Conservation (phyloP, 176 grass and related monocot species). For the Puya raimondii region DNA sequence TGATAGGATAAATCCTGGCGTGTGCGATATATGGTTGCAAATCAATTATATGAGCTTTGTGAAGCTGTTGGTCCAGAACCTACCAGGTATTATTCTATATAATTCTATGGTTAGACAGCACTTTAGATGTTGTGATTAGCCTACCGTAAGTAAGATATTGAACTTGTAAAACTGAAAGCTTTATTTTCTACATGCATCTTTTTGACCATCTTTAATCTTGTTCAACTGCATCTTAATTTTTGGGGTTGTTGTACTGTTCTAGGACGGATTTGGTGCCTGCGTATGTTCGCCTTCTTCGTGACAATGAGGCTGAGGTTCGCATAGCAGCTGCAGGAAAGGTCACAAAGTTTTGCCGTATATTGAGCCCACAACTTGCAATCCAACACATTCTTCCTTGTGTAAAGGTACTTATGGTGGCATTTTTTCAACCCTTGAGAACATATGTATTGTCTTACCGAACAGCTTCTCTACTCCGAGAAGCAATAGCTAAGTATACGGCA, state of each 20-base stretch:
- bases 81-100: slow-evolving; percentile 41
- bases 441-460: too few species aligned
- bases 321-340: slow-evolving; percentile 97
- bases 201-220: neutral
- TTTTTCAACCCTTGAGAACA: too few species aligned
- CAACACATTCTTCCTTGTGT: slow-evolving; percentile 90
- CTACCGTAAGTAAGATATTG: too few species aligned
- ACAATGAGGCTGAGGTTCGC: slow-evolving; percentile 95
- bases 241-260: slow-evolving; percentile 16
- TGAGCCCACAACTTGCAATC: slow-evolving; percentile 59
- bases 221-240: slow-evolving; percentile 5
- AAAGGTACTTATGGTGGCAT: slow-evolving; percentile 34
- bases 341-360: slow-evolving; percentile 82
- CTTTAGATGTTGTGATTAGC: too few species aligned
- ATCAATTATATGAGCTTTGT: slow-evolving; percentile 88
- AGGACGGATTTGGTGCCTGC: slow-evolving; percentile 73
- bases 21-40: slow-evolving; percentile 96
- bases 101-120: neutral
- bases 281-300: slow-evolving; percentile 88
- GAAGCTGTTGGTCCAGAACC: slow-evolving; percentile 83
- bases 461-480: too few species aligned
- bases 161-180: neutral
- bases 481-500: too few species aligned
- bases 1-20: slow-evolving; percentile 96
- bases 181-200: neutral